These are phyloP conservation scores for Pythium aphanidermatum DNA, from an alignment of 352 stramenopile genomes.

Conservation along the genomic window DNA sequence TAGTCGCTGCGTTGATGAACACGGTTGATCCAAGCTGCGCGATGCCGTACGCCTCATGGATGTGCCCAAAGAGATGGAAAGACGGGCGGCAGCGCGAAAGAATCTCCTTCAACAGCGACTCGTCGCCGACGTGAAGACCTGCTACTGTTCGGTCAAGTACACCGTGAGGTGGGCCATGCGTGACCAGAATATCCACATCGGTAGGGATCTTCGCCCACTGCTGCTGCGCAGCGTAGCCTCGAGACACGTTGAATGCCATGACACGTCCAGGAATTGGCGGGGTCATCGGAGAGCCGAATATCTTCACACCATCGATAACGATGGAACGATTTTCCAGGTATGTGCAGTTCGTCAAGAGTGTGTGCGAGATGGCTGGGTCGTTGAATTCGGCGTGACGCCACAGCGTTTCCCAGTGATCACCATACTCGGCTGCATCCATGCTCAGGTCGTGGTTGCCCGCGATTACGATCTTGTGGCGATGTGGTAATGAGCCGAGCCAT, in stretches of 20 bases:
- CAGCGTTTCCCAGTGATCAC: constrained; percentile 49
- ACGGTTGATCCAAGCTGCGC: constrained; percentile 69
- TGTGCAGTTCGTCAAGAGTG: constrained; percentile 60
- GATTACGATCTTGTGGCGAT: constrained; percentile 73
- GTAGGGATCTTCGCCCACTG: constrained; percentile 65
- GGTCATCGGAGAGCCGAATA: constrained; percentile 78
- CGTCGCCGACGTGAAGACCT: constrained; percentile 67
- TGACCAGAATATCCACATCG: constrained; percentile 86
- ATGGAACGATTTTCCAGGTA: constrained; percentile 74
- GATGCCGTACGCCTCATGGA: constrained; percentile 86
- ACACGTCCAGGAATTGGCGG: constrained; percentile 51
- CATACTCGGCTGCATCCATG: constrained; percentile 67
- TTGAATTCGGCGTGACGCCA: constrained; percentile 60
- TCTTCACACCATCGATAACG: constrained; percentile 62
- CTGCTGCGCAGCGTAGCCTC: constrained; percentile 54
- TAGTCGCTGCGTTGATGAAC: constrained; percentile 88
- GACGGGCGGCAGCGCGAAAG: constrained; percentile 70
- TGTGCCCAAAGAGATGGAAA: constrained; percentile 91
- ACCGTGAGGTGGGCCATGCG: constrained; percentile 84
- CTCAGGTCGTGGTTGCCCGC: constrained; percentile 81
- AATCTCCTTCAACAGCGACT: constrained; percentile 73
- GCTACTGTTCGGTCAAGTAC: constrained; percentile 72
- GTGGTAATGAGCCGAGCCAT: constrained; percentile 70
- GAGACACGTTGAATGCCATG: constrained; percentile 69
- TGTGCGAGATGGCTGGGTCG: constrained; percentile 40